Conservation (phyloP, 176 grass and related monocot species). For the Aechmea fasciata region DNA sequence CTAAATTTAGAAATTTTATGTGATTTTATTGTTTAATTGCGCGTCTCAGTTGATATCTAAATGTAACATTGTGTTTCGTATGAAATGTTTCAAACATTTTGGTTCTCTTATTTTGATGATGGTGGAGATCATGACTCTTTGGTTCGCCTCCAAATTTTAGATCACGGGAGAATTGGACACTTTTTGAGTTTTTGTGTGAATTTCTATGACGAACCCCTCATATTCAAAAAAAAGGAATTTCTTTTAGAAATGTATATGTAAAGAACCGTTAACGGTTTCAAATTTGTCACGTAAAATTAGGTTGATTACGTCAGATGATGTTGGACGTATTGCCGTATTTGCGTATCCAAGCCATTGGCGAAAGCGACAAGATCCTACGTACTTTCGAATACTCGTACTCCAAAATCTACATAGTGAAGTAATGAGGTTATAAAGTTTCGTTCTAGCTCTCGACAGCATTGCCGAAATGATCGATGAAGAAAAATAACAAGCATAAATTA, state of each 20-base stretch:
- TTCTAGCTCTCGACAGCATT: no score
- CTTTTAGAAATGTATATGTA: no score
- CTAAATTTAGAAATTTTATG: neutral
- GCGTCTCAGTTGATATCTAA: neutral
- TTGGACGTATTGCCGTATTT: neutral
- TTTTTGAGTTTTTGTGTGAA: no score
- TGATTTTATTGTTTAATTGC: neutral
- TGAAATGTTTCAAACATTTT: neutral
- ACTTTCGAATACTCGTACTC: neutral
- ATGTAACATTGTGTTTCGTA: neutral
- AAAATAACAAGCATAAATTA: no score
- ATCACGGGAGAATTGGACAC: no score
- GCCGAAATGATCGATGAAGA: no score
- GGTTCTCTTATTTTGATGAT: neutral
- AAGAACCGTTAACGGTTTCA: no score
- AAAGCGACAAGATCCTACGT: neutral
- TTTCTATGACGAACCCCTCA: neutral
- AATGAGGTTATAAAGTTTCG: neutral
- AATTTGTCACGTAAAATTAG: no score
- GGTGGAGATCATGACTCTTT: neutral
- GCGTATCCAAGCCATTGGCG: neutral
- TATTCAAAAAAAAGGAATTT: no score
- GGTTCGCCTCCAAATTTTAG: neutral
- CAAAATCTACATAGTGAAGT: neutral
- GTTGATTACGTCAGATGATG: neutral